Evolutionary conservation across 1,284 basidiomycete species (phyloP).

Genomic region (Hemileia vastatrix): DNA sequence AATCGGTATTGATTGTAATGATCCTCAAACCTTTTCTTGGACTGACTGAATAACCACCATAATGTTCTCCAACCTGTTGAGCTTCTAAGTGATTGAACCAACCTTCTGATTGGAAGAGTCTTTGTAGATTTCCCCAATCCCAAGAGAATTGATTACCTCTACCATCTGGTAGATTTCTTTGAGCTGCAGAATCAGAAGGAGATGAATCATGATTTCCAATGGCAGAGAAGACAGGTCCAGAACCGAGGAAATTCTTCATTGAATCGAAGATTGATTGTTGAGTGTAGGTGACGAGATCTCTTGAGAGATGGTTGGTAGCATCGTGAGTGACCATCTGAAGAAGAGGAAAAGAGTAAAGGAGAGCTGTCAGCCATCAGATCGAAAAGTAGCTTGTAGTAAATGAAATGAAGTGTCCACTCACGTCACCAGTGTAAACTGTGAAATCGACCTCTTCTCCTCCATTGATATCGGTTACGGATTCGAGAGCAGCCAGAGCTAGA

Average conservation of each 20-base stretch:
- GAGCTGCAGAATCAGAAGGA: constrained; percentile 34
- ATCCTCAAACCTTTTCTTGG: constrained; percentile 60
- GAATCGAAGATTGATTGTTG: constrained; percentile 39
- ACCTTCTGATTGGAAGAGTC: constrained; percentile 52
- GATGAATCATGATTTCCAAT: constrained; percentile 42
- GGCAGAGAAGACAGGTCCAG: constrained; percentile 37
- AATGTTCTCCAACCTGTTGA: constrained; percentile 57
- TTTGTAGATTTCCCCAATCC: constrained; percentile 39
- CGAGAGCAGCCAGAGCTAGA: constrained; percentile 33
- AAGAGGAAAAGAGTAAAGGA: background rate
- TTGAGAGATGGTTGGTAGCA: constrained; percentile 34
- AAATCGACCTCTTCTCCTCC: constrained; percentile 36
- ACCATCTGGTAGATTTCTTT: constrained; percentile 33
- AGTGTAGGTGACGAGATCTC: constrained; percentile 38
- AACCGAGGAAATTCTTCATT: constrained; percentile 30
- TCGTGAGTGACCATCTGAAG: constrained; percentile 37
- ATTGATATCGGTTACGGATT: constrained; percentile 33
- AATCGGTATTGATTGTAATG: constrained; percentile 65
- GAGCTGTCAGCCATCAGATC: background rate
- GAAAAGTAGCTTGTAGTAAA: background rate
- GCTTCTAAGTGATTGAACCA: constrained; percentile 60
- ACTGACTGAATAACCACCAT: constrained; percentile 64
- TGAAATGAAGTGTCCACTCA: background rate
- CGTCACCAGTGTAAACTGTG: constrained; percentile 38
- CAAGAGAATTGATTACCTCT: constrained; percentile 34